These are phyloP conservation scores for Setaria italica DNA, from an alignment of 202 grass and related monocot genomes.

Conservation along the genomic window DNA sequence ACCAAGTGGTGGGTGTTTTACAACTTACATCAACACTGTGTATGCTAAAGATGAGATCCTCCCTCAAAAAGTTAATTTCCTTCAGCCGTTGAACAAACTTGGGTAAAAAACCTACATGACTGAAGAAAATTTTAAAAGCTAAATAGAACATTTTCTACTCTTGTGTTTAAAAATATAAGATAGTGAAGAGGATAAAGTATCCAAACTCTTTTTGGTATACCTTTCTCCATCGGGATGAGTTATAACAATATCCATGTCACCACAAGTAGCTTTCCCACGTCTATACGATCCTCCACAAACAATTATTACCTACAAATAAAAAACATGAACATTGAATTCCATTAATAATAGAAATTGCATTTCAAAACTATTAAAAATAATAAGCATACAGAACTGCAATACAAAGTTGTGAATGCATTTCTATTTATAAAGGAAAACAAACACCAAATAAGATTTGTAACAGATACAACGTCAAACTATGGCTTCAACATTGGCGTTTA, in stretches of 20 bases:
- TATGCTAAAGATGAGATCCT: constrained; percentile 94
- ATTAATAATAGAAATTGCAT: constrained; percentile 14
- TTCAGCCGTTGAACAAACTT: constrained; percentile 85
- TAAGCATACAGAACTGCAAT: neutral
- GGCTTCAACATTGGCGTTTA: constrained; percentile 13
- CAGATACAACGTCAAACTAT: neutral
- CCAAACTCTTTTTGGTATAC: constrained; percentile 48
- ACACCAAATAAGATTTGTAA: constrained; percentile 20
- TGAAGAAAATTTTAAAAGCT: constrained; percentile 1
- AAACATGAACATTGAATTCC: neutral
- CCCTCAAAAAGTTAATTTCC: constrained; percentile 86
- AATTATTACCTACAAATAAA: constrained; percentile 75
- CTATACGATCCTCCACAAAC: constrained; percentile 97
- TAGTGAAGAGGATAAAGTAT: neutral
- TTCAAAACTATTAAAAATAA: neutral
- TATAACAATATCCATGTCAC: constrained; percentile 91
- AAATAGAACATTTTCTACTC: neutral
- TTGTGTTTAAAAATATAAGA: neutral
- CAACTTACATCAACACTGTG: constrained; percentile 80
- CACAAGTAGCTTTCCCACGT: constrained; percentile 94
- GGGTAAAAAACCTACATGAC: constrained; percentile 82
- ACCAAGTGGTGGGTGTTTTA: constrained; percentile 17
- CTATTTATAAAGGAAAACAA: neutral
- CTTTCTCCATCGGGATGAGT: constrained; percentile 93
- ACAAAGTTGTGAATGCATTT: neutral